Base-by-base conservation (phyloP, 2,329 filamentous ascomycete genomes). In the Colletotrichum chlorophyti region DNA sequence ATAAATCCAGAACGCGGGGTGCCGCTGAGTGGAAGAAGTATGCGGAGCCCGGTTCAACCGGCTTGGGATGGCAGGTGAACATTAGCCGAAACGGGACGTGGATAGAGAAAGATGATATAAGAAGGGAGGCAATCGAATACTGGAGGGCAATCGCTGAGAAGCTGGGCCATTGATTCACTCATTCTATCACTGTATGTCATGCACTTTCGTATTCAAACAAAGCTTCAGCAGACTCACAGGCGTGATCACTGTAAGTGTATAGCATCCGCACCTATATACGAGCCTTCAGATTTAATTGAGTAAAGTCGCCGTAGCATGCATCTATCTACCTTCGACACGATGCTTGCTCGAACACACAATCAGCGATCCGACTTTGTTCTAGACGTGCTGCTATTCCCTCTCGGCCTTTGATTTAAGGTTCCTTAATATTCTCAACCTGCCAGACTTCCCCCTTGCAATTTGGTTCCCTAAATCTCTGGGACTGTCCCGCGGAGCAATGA, bases 11-110 rank as follows among this genome's bases (percentile, higher is more conserved):
- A 26, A 60, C 63, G 6, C 37, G 51, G 11, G 40, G 62, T 3
- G 54, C 63, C 14, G 65, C 65, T 3, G 60, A 66, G 34, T 70
- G 68, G 68, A 53, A 29, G 11, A 14, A 14, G 10, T 53, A 53
- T 6, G 6, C 29, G 2, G n/a, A 4, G 7, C 9, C 10, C 14
- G 49, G 48, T 4, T 47, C 54, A 0, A 27, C 46, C 10, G 26
- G 17, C 2, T 10, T 41, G 1, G 55, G 42, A 2, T 58, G 48
- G 48, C 54, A 58, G 11, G 54, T 53, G n/a, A 47, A 31, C 14
- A 27, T 58, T 5, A 41, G 34, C 34, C 27, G 26, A 6, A 47
- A 41, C 7, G 54, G 27, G 14, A 53, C 54, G 5, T 45, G 34
- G 34, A 32, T 53, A 5, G 48, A 58, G 34, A 14, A 7, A 1